Evolutionary conservation across 1,284 basidiomycete species (phyloP), one percentile per base, ranked within the genome.

Genomic region (Moniliella sp.): DNA sequence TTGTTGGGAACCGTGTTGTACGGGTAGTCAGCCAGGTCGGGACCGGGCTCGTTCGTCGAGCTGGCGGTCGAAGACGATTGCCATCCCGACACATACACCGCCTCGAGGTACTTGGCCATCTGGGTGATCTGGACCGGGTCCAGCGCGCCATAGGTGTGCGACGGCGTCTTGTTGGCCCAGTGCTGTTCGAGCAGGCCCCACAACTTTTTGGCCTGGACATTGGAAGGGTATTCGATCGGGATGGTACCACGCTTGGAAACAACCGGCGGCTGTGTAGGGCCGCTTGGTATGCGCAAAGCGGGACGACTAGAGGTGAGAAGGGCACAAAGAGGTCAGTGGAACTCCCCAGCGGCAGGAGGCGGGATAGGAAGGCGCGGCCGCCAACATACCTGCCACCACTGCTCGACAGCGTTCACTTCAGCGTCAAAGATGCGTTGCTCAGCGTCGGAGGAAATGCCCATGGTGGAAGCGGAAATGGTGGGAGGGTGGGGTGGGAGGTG

Each of bases 51-150:
- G 56, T 94, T 86, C 52, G 74, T 79, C 1, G 84, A 91, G 21
- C 53, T 59, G 14, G 60, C 41, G 11, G 57, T 53, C 15, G 80
- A 83, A 32, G 82, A 68, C 35, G 84, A 71, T 37, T 84, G 93
- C 86, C 88, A 99, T 15, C 88, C 88, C 23, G 82, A 91, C 15
- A 99, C 70, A 61, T 97, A 97, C 30, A 94, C 77, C 13, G 81
- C 78, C 57, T 94, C 82, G 54, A 91, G 81, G 62, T 84, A 72
- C 50, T 72, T 71, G 5, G 84, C 91, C 84, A 94, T 93, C 64
- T 99, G 88, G 0, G 83, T 82, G 74, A 84, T 80, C 64, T 88
- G 82, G 2, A 84, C 72, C n/a, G 0, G 82, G 57, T 88, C 82
- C 40, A 88, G 50, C 18, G 54, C 56, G 15, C 54, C 54, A 39